phyloP scores from a whole-genome alignment of 495 filamentous ascomycete genomes.

The Amphirosellinia nigrospora region DNA sequence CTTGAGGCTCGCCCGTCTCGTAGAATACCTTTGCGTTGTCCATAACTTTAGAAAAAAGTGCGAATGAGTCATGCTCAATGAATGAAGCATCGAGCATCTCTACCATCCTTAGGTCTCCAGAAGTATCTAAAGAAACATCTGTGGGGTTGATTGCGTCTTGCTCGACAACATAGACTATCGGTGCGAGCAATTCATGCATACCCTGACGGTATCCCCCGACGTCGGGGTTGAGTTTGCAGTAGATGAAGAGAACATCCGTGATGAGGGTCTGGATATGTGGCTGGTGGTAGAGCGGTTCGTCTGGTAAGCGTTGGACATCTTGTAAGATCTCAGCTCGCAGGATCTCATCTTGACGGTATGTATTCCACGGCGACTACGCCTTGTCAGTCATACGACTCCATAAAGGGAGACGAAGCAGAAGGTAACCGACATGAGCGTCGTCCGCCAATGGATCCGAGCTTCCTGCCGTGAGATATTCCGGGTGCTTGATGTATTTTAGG shows the following conservation, averaged over 20 bases:
- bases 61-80: conserved; percentile 90
- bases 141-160: conserved; percentile 70
- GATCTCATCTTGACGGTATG: conserved; percentile 80
- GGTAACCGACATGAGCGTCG: conserved; percentile 72
- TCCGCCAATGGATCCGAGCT: conserved; percentile 84
- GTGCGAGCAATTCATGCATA: conserved; percentile 95
- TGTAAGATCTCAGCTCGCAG: conserved; percentile 90
- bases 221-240: conserved; percentile 89
- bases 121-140: conserved; percentile 30
- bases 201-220: conserved; percentile 89
- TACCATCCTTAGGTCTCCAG: conserved; percentile 56
- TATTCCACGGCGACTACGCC: conserved; percentile 85
- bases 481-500: conserved; percentile 78
- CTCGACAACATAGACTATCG: conserved; percentile 86
- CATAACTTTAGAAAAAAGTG: conserved; percentile 86
- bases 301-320: conserved; percentile 92
- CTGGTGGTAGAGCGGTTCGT: conserved; percentile 87
- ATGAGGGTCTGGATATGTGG: conserved; percentile 79
- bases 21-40: conserved; percentile 85
- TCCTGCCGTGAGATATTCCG: conserved; percentile 73
- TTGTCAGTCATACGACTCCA: conserved; percentile 20
- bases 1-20: conserved; percentile 59
- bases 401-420: neutral
- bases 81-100: conserved; percentile 72
- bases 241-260: conserved; percentile 89